A percentile compares a stretch with the other conserved stretches of the same genome.
Conservation (phyloP, 352 stramenopile genomes). For the Phytopythium litorale region DNA sequence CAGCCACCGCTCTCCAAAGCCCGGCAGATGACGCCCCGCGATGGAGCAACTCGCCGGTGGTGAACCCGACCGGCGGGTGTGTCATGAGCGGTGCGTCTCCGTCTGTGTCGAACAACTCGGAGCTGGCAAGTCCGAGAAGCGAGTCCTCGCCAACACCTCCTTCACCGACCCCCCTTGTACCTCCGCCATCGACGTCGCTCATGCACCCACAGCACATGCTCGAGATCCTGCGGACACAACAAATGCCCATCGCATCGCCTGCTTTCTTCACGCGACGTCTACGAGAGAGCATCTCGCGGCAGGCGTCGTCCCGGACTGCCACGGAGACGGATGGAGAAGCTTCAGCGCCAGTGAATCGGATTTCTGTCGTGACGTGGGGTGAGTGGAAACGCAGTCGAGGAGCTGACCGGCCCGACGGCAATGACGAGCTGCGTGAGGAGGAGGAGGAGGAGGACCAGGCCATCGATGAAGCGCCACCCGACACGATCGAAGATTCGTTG, state of each 20-base stretch:
- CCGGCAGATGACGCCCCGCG: not conserved
- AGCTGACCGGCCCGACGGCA: not conserved
- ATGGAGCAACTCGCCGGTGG: not conserved
- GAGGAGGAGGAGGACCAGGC: conserved; percentile 11
- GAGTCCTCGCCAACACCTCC: not conserved
- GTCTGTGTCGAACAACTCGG: not conserved
- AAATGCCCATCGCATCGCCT: conserved; percentile 59
- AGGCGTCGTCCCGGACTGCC: conserved; percentile 7
- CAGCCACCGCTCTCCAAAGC: conserved; percentile 3
- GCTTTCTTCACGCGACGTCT: conserved; percentile 53
- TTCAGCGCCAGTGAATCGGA: conserved; percentile 13
- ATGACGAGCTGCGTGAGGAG: conserved; percentile 13
- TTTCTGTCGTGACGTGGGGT: conserved; percentile 32
- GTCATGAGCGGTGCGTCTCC: not conserved
- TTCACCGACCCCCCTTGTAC: not conserved
- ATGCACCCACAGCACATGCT: conserved; percentile 65
- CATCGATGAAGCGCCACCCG: not conserved
- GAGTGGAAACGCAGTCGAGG: conserved; percentile 30
- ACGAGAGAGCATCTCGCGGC: conserved; percentile 11
- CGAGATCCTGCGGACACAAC: conserved; percentile 56
- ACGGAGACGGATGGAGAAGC: conserved; percentile 1
- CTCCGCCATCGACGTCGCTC: conserved; percentile 19
- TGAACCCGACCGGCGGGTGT: conserved; percentile 3
- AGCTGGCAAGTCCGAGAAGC: not conserved
- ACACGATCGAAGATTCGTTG: too few relatives aligned